Conservation (phyloP, 345 rosid genomes). For the Pugionium cornutum region DNA sequence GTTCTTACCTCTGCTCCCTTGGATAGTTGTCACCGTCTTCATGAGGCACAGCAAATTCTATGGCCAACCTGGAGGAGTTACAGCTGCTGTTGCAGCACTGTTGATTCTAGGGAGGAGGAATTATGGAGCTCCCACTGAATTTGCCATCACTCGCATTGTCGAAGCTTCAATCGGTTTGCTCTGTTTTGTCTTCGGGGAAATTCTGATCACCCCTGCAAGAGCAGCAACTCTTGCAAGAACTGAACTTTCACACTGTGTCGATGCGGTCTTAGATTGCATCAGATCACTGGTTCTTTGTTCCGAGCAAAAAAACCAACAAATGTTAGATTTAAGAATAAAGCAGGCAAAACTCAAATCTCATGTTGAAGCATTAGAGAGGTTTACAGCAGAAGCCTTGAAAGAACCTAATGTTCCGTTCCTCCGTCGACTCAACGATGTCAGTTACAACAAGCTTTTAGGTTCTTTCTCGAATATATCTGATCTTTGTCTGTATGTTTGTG, state of each 20-base stretch:
- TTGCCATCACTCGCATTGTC: constrained; percentile 56
- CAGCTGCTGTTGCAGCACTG: constrained; percentile 61
- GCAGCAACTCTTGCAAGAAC: constrained; percentile 60
- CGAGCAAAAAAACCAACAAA: constrained; percentile 34
- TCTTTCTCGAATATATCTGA: constrained; percentile 50
- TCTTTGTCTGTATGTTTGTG: constrained; percentile 45
- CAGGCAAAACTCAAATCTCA: constrained; percentile 44
- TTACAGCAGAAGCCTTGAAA: constrained; percentile 48
- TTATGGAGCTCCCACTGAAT: constrained; percentile 55
- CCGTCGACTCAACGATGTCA: constrained; percentile 46
- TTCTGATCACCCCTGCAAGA: constrained; percentile 51
- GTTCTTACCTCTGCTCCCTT: constrained; percentile 60
- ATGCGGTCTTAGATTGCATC: constrained; percentile 38
- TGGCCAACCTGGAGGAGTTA: constrained; percentile 61
- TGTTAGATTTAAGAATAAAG: constrained; percentile 40
- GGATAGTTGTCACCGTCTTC: constrained; percentile 59
- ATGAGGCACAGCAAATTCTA: constrained; percentile 66
- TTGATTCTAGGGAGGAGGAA: constrained; percentile 64
- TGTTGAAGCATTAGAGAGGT: constrained; percentile 38
- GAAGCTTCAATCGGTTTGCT: constrained; percentile 63
- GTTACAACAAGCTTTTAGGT: constrained; percentile 46
- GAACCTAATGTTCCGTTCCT: constrained; percentile 65
- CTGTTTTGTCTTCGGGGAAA: constrained; percentile 54
- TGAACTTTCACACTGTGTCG: constrained; percentile 46
- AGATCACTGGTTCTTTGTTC: constrained; percentile 33